Evolutionary conservation across 2,329 filamentous ascomycete species (phyloP).

Genomic region (Grosmannia penicillata): DNA sequence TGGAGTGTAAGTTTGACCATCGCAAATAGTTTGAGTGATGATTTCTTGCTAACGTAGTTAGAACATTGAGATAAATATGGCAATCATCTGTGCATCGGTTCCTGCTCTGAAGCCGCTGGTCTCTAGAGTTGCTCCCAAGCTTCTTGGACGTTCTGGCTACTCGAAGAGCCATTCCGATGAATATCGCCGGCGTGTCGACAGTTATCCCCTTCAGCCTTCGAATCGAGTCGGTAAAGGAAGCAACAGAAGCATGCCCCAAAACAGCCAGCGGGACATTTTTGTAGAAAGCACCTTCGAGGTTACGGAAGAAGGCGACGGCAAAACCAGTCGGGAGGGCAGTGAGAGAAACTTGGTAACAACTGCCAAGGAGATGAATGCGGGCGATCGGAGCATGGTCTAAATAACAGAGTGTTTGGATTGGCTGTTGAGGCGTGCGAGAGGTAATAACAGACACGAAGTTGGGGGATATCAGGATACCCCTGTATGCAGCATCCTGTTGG

Average conservation of each 20-base stretch:
- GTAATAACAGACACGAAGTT: too few species aligned
- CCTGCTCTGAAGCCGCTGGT: constrained; percentile 1
- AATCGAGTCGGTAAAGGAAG: neutral
- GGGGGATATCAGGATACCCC: too few species aligned
- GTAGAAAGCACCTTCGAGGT: constrained; percentile 1
- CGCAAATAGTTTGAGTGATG: neutral
- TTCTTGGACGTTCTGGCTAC: neutral
- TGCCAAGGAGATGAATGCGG: too few species aligned
- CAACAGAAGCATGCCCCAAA: neutral
- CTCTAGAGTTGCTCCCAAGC: neutral
- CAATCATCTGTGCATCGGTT: neutral
- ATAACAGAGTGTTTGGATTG: too few species aligned
- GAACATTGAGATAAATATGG: constrained; percentile 4
- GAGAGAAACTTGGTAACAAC: constrained; percentile 1
- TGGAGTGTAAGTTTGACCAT: constrained; percentile 1
- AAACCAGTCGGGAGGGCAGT: constrained; percentile 1
- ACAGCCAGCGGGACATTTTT: neutral
- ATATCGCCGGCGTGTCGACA: neutral
- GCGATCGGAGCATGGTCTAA: too few species aligned
- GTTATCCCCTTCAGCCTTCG: neutral
- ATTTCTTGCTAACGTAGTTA: neutral
- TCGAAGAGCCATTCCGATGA: neutral
- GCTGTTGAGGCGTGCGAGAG: too few species aligned
- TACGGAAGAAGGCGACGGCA: neutral
- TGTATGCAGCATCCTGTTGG: too few species aligned